Evolutionary conservation across 2,329 filamentous ascomycete species (phyloP).

Genomic region (Ambrosiella xylebori): DNA sequence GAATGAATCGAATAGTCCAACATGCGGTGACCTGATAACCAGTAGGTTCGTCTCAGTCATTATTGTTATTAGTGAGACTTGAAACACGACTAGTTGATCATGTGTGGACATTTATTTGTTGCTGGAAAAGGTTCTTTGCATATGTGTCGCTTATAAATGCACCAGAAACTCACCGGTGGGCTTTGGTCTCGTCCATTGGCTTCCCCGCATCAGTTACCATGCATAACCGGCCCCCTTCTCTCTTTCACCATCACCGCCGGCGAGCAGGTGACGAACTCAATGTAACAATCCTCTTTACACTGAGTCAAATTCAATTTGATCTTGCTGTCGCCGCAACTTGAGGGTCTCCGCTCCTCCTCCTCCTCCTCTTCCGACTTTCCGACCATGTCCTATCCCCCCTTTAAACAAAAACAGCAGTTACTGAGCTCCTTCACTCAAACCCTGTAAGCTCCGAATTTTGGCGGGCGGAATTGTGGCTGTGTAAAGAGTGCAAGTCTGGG

Average conservation of each 20-base stretch:
- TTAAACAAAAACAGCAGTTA: background rate
- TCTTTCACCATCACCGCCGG: too few relatives aligned
- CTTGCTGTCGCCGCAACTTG: background rate
- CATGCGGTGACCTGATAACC: too few relatives aligned
- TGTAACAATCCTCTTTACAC: too few relatives aligned
- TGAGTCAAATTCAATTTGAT: background rate
- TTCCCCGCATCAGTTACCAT: background rate
- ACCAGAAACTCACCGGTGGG: background rate
- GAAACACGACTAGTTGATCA: background rate
- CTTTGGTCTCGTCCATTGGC: background rate
- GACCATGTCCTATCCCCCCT: background rate
- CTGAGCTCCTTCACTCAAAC: background rate
- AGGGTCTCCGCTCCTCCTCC: background rate
- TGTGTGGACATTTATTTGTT: background rate
- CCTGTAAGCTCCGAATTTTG: background rate
- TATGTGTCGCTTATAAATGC: background rate
- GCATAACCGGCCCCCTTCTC: too few relatives aligned
- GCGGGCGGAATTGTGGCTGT: slow-evolving; percentile 4
- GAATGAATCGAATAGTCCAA: background rate
- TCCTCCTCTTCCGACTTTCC: background rate
- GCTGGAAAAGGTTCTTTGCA: background rate
- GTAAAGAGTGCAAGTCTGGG: background rate
- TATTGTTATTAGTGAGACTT: background rate
- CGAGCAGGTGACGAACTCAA: too few relatives aligned
- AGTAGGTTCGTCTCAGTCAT: background rate